Percentiles rank a stretch among this genome's conserved stretches.
Evolutionary conservation across 139 green algal genomes (phyloP).

Genomic region (Picochlorum sp.): DNA sequence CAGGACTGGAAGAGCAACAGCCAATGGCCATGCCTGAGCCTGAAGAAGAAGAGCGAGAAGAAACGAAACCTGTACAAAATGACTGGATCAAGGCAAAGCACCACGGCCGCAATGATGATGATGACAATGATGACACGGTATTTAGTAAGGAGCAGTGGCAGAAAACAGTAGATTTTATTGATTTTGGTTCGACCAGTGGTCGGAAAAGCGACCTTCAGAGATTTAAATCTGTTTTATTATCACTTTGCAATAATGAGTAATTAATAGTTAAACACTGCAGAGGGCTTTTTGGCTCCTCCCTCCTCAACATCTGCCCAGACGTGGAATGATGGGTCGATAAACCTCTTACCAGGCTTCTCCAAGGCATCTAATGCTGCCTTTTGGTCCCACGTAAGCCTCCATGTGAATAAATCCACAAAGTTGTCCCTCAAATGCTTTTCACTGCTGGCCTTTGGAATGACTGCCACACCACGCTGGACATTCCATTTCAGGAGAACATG

Average conservation of each 20-base stretch:
- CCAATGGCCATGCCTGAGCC: slow-evolving; percentile 17
- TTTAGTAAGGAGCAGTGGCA: slow-evolving; percentile 23
- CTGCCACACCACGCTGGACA: slow-evolving; percentile 68
- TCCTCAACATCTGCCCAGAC: slow-evolving; percentile 36
- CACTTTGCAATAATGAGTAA: neutral
- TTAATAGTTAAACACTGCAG: slow-evolving; percentile 15
- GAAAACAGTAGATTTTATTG: slow-evolving; percentile 31
- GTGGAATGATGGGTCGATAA: slow-evolving; percentile 40
- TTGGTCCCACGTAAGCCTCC: slow-evolving; percentile 38
- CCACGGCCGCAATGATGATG: slow-evolving; percentile 3
- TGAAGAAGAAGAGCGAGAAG: slow-evolving; percentile 30
- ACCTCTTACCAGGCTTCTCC: slow-evolving; percentile 29
- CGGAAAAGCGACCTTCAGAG: neutral
- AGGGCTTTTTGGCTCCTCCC: slow-evolving; percentile 27
- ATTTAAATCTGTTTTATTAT: neutral
- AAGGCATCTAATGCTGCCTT: slow-evolving; percentile 53
- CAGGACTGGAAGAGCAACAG: slow-evolving; percentile 5
- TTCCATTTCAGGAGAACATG: slow-evolving; percentile 79
- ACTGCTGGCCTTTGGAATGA: slow-evolving; percentile 53
- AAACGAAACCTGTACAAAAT: slow-evolving; percentile 24
- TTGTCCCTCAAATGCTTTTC: slow-evolving; percentile 42
- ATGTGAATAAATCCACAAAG: slow-evolving; percentile 41
- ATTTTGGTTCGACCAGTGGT: slow-evolving; percentile 19
- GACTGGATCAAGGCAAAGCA: slow-evolving; percentile 18
- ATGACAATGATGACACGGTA: slow-evolving; percentile 2